Evolutionary conservation across 768 basidiomycete genomes (phyloP), one percentile per base, ranked within the genome.

Genomic region (Termitomyces sp.): DNA sequence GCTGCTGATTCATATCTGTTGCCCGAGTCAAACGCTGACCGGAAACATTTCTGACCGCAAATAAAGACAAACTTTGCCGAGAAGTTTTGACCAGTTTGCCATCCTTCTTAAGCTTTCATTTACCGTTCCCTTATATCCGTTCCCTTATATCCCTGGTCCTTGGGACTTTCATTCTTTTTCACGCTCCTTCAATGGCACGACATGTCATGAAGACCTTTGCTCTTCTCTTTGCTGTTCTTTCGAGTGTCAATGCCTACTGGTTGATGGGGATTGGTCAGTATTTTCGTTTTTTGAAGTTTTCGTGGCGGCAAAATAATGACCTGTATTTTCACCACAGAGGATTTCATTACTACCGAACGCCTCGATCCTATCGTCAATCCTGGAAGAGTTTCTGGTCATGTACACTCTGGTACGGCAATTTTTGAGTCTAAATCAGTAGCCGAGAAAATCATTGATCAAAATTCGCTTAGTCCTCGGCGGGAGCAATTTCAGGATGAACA

Each of bases 281-380:
- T 18, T 46, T 9, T 27, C 50, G 27, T 30, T 57, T n/a, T 36
- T 32, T 10, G 16, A 44, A 34, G 5, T 54, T 40, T 33, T 55
- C 52, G 32, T 30, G 60, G 48, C 40, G 22, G 52, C 8, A 44
- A 44, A 27, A 32, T 12, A 10, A 16, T 60, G 34, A 39, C 48
- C 46, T 42, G 34, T 54, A 45, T 32, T 40, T 50, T 37, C 49
- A 49, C 36, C 47, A 1, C 57, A 80, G 75, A 74, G 63, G 64
- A 79, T 59, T 70, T 78, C 43, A 72, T 83, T 59, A 76, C 77
- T 8, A 77, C 75, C 50, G 76, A 82, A 61, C 79, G 82, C 24
- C 62, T 79, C 18, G 82, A 83, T 69, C 81, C 82, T 18, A 69
- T 83, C 56, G 74, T 82, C 56, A 76, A 62, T 66, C 78, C 79